Percentiles rank a stretch among this genome's conserved stretches.
Conservation (phyloP, 306 rosid genomes). For the Myrica gale region DNA sequence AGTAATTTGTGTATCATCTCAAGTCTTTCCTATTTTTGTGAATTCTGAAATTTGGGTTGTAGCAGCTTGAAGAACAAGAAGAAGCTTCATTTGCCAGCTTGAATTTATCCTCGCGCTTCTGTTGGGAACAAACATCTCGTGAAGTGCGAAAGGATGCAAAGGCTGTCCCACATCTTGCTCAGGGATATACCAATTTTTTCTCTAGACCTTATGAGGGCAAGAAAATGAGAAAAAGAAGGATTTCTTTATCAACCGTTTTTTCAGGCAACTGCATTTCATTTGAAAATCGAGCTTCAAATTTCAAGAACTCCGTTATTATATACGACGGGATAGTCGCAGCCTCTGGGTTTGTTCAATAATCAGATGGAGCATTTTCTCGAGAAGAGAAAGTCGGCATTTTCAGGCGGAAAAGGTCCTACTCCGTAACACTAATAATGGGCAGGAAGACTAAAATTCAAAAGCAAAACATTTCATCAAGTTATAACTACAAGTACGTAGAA, state of each 20-base stretch:
- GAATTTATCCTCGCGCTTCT: conserved; percentile 28
- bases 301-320: no score
- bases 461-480: no score
- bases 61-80: conserved; percentile 92
- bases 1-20: conserved; percentile 2
- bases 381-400: no score
- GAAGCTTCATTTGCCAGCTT: conserved; percentile 84
- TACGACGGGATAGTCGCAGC: no score
- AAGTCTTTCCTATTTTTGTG: conserved; percentile 7
- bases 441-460: no score
- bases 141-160: not conserved
- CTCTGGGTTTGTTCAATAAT: no score
- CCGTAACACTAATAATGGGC: no score
- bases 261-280: no score
- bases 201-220: not conserved
- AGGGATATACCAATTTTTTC: not conserved
- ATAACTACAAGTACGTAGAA: no score
- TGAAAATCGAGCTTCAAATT: no score
- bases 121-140: conserved; percentile 29
- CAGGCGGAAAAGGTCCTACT: no score
- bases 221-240: not conserved
- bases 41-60: conserved; percentile 34
- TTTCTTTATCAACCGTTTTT: not conserved
- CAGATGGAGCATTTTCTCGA: no score
- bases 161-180: not conserved